Conservation (phyloP, 1,284 basidiomycete species). For the Moesziomyces antarcticus region DNA sequence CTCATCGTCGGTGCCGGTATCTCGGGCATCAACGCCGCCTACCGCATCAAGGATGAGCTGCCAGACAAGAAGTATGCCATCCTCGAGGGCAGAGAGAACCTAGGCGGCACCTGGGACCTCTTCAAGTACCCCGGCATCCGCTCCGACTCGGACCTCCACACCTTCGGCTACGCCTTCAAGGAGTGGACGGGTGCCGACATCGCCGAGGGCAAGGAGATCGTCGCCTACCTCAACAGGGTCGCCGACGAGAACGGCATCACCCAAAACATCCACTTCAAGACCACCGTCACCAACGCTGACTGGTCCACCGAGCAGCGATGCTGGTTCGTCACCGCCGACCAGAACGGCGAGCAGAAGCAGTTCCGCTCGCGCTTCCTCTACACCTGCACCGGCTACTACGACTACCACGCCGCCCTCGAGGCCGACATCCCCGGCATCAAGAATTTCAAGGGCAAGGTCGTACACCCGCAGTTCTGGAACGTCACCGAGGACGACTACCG, state of each 20-base stretch:
- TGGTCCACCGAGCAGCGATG: constrained; percentile 51
- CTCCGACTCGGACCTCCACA: constrained; percentile 49
- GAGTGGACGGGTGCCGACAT: constrained; percentile 58
- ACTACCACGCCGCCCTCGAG: constrained; percentile 57
- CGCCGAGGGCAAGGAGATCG: constrained; percentile 59
- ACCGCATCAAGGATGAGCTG: constrained; percentile 53
- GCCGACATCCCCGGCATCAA: constrained; percentile 60
- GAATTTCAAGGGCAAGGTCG: constrained; percentile 61
- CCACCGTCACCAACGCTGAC: constrained; percentile 41
- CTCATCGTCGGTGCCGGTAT: constrained; percentile 65
- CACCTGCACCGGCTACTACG: constrained; percentile 63
- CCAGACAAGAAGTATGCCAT: constrained; percentile 56
- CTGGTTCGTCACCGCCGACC: constrained; percentile 51
- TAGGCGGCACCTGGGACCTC: constrained; percentile 63
- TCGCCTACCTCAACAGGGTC: constrained; percentile 58
- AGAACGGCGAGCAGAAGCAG: constrained; percentile 32
- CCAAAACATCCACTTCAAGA: constrained; percentile 51
- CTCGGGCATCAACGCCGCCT: constrained; percentile 66
- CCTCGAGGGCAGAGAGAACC: constrained; percentile 43
- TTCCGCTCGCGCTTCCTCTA: constrained; percentile 53
- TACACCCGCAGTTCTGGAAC: constrained; percentile 65
- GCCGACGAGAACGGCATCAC: constrained; percentile 58
- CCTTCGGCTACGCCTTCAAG: constrained; percentile 53
- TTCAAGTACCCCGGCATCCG: constrained; percentile 58
- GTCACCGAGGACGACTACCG: constrained; percentile 56